A percentile compares a stretch with the other conserved stretches of the same genome.
These are phyloP conservation scores for Cutaneotrichosporon daszewskae DNA, from an alignment of 1,284 basidiomycete genomes.

Conservation along the genomic window DNA sequence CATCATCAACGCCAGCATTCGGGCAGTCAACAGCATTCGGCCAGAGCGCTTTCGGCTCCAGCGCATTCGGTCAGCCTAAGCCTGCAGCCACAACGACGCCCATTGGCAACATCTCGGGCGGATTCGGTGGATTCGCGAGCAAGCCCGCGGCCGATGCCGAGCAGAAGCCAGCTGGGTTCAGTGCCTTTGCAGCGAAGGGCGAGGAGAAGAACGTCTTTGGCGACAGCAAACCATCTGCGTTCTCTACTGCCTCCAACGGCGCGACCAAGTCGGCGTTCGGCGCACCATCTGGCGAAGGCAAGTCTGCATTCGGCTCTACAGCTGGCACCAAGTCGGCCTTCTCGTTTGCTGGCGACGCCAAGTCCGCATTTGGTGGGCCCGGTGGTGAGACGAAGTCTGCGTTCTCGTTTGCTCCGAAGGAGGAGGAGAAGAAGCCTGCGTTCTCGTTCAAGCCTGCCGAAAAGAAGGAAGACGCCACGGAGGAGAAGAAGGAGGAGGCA, in stretches of 20 bases:
- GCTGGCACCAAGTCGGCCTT: conserved; percentile 1
- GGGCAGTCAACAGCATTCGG: conserved; percentile 26
- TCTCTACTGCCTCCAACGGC: neutral
- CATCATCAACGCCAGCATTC: conserved; percentile 14
- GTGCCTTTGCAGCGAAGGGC: conserved; percentile 17
- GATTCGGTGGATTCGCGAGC: conserved; percentile 36
- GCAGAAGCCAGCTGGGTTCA: conserved; percentile 18
- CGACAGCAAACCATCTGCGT: neutral
- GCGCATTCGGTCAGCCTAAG: neutral
- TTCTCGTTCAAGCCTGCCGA: no score
- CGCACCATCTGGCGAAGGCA: no score
- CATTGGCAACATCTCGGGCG: conserved; percentile 25
- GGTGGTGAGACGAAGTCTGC: no score
- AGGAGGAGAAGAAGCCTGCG: conserved; percentile 2
- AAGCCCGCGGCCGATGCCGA: conserved; percentile 6
- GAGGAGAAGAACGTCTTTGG: conserved; percentile 15
- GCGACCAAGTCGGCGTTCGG: neutral
- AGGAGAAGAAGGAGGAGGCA: conserved; percentile 2
- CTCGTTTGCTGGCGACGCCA: no score
- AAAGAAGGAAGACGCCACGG: conserved; percentile 1
- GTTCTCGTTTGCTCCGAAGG: no score
- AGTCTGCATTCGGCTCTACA: neutral
- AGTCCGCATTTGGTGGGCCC: no score
- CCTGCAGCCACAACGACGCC: neutral
- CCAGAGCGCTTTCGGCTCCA: conserved; percentile 14